Evolutionary conservation across 768 basidiomycete genomes (phyloP).

Genomic region (Naganishia onofrii): DNA sequence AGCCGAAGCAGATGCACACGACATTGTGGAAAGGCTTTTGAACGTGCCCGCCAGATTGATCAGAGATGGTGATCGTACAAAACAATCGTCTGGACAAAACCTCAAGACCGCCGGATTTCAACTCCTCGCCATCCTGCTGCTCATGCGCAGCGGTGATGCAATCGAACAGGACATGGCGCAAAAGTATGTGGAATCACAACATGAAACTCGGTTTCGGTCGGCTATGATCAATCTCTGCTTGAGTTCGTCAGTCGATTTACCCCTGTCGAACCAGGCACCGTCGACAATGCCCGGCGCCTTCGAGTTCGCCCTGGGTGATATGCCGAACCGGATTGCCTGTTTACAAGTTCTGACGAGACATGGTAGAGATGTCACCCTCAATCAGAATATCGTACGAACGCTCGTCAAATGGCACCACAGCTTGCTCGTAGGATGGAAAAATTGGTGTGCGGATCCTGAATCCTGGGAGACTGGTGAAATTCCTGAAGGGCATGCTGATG

Average conservation of each 20-base stretch:
- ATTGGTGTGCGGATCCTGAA: conserved; percentile 39
- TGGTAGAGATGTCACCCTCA: conserved; percentile 28
- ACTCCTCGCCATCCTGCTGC: conserved; percentile 15
- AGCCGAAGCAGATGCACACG: not conserved
- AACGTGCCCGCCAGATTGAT: not conserved
- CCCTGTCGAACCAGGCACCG: not conserved
- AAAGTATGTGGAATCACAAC: not conserved
- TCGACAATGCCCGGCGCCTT: not conserved
- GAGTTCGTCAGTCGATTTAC: conserved; percentile 13
- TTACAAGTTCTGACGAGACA: conserved; percentile 22
- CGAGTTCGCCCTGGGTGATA: conserved; percentile 3
- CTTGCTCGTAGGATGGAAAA: conserved; percentile 38
- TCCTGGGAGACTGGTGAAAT: not conserved
- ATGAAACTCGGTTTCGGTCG: conserved; percentile 6
- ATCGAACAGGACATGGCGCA: not conserved
- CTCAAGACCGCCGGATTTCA: conserved; percentile 25
- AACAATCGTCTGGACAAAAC: conserved; percentile 16
- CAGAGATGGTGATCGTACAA: conserved; percentile 12
- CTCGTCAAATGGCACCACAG: conserved; percentile 44
- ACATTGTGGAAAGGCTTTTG: not conserved
- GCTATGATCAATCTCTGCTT: conserved; percentile 16
- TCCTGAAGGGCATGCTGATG: conserved; percentile 29
- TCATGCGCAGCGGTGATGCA: not conserved
- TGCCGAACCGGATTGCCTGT: conserved; percentile 22
- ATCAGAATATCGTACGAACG: conserved; percentile 16